phyloP scores from a whole-genome alignment of 2,329 filamentous ascomycete species.

The Aspergillus novofumigatus region DNA sequence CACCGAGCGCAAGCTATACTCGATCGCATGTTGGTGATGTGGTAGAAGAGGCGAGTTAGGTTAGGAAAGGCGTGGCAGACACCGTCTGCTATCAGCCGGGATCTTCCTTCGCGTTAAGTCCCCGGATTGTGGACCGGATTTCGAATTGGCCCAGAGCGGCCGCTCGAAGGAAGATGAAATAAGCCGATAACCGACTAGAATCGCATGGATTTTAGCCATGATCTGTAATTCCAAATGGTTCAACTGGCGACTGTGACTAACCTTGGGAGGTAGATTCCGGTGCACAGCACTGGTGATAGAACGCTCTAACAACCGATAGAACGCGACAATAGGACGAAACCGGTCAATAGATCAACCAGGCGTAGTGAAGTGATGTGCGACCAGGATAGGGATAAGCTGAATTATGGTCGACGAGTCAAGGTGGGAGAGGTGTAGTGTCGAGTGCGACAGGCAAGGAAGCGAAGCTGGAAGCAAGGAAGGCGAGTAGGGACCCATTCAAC shows the following conservation, averaged over 20 bases:
- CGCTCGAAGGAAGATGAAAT: neutral
- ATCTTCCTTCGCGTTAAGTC: neutral
- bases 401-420: neutral
- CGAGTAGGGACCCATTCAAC: slow-evolving; percentile 8
- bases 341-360: neutral
- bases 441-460: neutral
- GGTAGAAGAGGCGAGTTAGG: slow-evolving; percentile 1
- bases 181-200: neutral
- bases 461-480: neutral
- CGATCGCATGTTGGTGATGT: slow-evolving; percentile 57
- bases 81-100: neutral
- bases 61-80: slow-evolving; percentile 2
- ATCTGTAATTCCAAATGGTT: neutral
- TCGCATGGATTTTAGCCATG: neutral
- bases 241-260: neutral
- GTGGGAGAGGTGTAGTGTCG: slow-evolving; percentile 2
- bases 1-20: slow-evolving; percentile 75
- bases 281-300: neutral
- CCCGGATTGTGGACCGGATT: neutral
- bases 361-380: neutral
- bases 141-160: neutral
- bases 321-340: neutral
- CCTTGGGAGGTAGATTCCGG: neutral
- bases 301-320: too few species aligned
- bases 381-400: neutral